phyloP scores from a whole-genome alignment of 441 rosid species.

The Arabidopsis hybrid region DNA sequence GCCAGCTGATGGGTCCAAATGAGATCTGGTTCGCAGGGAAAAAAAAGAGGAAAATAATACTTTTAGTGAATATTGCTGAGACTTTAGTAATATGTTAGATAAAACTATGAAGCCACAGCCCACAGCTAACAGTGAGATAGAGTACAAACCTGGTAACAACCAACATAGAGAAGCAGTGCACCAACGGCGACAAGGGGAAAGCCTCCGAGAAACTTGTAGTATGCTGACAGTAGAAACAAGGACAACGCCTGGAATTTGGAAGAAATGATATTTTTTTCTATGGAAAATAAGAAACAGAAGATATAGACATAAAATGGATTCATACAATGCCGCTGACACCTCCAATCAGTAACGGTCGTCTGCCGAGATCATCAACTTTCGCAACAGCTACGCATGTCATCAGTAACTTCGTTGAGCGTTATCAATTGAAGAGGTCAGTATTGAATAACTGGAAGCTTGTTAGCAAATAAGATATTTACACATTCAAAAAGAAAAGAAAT shows the following conservation, averaged over 20 bases:
- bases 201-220: slow-evolving; percentile 83
- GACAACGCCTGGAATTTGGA: slow-evolving; percentile 69
- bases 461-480: background rate
- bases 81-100: slow-evolving; percentile 3
- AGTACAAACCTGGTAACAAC: slow-evolving; percentile 85
- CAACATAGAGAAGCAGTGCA: slow-evolving; percentile 91
- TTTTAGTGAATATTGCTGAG: background rate
- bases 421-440: slow-evolving; percentile 33
- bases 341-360: slow-evolving; percentile 91
- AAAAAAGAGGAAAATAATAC: slow-evolving; percentile 23
- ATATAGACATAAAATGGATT: background rate
- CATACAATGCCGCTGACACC: slow-evolving; percentile 96
- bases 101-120: slow-evolving; percentile 13
- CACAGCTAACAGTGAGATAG: slow-evolving; percentile 31
- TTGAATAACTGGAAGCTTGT: background rate
- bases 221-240: slow-evolving; percentile 83
- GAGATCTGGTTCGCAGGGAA: slow-evolving; percentile 61
- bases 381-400: slow-evolving; percentile 95
- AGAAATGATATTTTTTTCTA: background rate
- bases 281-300: slow-evolving; percentile 5
- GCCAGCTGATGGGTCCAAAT: slow-evolving; percentile 98
- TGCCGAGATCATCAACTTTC: slow-evolving; percentile 95
- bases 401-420: slow-evolving; percentile 54
- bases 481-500: background rate
- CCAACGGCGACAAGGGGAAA: slow-evolving; percentile 82